Conservation (phyloP, 108 stramenopile genomes). For the Conticribra weissflogii region DNA sequence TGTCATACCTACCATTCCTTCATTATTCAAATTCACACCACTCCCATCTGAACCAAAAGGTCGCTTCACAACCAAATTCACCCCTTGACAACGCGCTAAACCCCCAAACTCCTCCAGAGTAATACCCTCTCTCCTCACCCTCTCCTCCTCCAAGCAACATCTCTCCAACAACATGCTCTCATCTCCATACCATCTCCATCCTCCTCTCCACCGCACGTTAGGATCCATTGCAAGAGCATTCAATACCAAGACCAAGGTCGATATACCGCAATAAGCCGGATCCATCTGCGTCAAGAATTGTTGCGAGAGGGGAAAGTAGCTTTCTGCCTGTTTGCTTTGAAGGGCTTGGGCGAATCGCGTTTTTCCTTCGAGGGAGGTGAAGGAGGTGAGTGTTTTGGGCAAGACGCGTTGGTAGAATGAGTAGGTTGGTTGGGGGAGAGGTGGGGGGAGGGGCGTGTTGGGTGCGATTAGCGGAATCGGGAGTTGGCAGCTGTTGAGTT, state of each 20-base stretch:
- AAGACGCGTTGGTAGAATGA: slow-evolving; percentile 74
- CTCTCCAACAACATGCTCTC: slow-evolving; percentile 85
- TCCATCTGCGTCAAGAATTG: slow-evolving; percentile 95
- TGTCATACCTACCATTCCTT: not conserved
- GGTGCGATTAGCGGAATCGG: slow-evolving; percentile 24
- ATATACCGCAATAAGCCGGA: slow-evolving; percentile 93
- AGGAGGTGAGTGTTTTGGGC: slow-evolving; percentile 58
- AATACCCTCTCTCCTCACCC: slow-evolving; percentile 71
- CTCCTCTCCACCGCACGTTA: slow-evolving; percentile 90
- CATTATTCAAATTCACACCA: not conserved
- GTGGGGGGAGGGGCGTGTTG: slow-evolving; percentile 56
- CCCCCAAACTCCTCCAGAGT: slow-evolving; percentile 69
- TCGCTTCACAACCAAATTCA: slow-evolving; percentile 57
- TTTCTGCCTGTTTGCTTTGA: slow-evolving; percentile 55
- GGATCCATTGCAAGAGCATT: slow-evolving; percentile 94
- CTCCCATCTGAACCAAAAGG: slow-evolving; percentile 24
- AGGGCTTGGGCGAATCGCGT: slow-evolving; percentile 53
- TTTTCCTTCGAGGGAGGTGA: slow-evolving; percentile 58
- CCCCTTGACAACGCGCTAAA: slow-evolving; percentile 78
- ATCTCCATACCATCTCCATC: slow-evolving; percentile 92
- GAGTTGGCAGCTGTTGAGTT: not conserved
- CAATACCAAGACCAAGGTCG: slow-evolving; percentile 88
- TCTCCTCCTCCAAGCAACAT: slow-evolving; percentile 82
- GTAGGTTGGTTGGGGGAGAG: slow-evolving; percentile 69
- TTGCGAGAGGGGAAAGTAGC: slow-evolving; percentile 77